A percentile compares a stretch with the other conserved stretches of the same genome.
These are phyloP conservation scores for Pugionium cornutum DNA, from an alignment of 345 rosid species.

Conservation along the genomic window DNA sequence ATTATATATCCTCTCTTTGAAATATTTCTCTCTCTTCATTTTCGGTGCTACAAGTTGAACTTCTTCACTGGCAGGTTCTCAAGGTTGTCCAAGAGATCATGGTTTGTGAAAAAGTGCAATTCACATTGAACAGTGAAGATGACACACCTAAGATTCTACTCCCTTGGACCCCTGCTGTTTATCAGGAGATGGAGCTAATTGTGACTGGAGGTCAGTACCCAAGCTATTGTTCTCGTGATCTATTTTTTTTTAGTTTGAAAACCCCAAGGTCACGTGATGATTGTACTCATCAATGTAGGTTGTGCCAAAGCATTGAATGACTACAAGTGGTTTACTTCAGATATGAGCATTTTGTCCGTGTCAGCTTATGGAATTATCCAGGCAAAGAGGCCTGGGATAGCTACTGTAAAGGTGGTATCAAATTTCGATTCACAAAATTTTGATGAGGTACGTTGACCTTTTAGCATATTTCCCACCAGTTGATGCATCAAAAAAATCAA, in stretches of 20 bases:
- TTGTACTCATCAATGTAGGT: constrained; percentile 48
- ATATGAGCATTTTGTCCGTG: constrained; percentile 56
- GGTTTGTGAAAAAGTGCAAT: constrained; percentile 74
- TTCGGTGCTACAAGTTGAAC: constrained; percentile 10
- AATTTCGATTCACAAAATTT: constrained; percentile 73
- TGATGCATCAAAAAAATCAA: not conserved
- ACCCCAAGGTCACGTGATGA: constrained; percentile 10
- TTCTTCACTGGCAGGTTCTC: constrained; percentile 56
- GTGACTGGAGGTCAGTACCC: constrained; percentile 70
- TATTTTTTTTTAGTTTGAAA: constrained; percentile 22
- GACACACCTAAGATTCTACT: constrained; percentile 48
- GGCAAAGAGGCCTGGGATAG: constrained; percentile 89
- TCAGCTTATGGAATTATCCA: constrained; percentile 79
- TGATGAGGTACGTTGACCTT: constrained; percentile 65
- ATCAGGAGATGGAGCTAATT: constrained; percentile 80
- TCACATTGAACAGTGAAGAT: constrained; percentile 49
- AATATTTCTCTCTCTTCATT: constrained; percentile 14
- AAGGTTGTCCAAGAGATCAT: constrained; percentile 70
- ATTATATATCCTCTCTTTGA: constrained; percentile 10
- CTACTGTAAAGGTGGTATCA: constrained; percentile 74
- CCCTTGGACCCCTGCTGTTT: constrained; percentile 81
- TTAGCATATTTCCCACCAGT: constrained; percentile 2
- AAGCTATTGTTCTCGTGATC: constrained; percentile 25
- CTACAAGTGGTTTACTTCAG: constrained; percentile 92
- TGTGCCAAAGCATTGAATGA: constrained; percentile 78